These are phyloP conservation scores for Colletotrichum sp. DNA, from an alignment of 2,329 filamentous ascomycete genomes.

Conservation along the genomic window DNA sequence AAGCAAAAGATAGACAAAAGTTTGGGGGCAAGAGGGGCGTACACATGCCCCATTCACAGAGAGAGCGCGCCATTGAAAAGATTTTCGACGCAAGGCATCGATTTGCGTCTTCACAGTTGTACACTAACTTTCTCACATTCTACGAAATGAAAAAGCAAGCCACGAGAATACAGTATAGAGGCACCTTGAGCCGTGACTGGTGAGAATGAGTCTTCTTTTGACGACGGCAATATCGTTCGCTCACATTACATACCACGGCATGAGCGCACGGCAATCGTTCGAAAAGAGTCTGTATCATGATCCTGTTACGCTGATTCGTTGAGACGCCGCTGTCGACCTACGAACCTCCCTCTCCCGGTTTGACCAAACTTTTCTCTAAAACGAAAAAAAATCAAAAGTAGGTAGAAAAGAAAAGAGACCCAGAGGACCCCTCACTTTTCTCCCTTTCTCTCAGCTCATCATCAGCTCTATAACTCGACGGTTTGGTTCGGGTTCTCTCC, in stretches of 20 bases:
- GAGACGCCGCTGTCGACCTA: neutral
- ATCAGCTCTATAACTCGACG: neutral
- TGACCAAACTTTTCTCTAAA: neutral
- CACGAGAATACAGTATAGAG: neutral
- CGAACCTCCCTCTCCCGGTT: neutral
- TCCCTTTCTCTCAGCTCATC: neutral
- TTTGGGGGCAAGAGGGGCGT: constrained; percentile 6
- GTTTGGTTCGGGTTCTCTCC: neutral
- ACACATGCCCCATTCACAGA: neutral
- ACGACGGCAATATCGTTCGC: neutral
- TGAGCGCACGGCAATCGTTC: neutral
- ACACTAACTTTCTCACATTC: constrained; percentile 5
- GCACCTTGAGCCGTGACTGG: neutral
- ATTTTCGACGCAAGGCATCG: neutral
- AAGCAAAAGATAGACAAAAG: constrained; percentile 17
- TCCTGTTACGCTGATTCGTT: constrained; percentile 7
- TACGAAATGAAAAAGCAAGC: constrained; percentile 10
- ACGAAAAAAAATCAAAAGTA: neutral
- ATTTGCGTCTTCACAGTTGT: constrained; percentile 1
- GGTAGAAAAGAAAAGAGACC: neutral
- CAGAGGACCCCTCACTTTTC: neutral
- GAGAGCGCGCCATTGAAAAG: neutral
- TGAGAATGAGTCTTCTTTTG: neutral
- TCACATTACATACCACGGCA: neutral
- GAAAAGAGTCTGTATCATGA: constrained; percentile 34